Evolutionary conservation across 192 early-diverging fungal genomes (phyloP).

Genomic region (Rhizophagus clarus): DNA sequence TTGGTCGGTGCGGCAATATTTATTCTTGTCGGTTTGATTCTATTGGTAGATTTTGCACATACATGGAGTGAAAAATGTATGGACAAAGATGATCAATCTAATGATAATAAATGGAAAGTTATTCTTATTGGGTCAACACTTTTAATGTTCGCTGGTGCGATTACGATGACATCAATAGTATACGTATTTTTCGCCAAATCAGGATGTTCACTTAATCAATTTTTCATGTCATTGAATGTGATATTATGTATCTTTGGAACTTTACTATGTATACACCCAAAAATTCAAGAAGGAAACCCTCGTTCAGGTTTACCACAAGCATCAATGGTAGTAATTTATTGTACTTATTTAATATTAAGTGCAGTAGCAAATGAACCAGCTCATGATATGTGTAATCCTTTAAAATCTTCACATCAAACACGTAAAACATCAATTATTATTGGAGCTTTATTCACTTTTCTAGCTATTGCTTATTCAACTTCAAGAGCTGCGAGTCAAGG

Average conservation of each 20-base stretch:
- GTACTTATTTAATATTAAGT: constrained; percentile 86
- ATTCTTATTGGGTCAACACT: constrained; percentile 79
- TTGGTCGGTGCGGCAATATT: constrained; percentile 88
- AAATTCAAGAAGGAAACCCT: constrained; percentile 87
- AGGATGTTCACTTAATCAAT: constrained; percentile 88
- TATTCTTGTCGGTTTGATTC: constrained; percentile 89
- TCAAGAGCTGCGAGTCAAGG: constrained; percentile 85
- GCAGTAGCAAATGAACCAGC: constrained; percentile 80
- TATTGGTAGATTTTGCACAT: constrained; percentile 96
- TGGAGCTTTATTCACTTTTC: constrained; percentile 91
- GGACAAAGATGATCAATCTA: constrained; percentile 78
- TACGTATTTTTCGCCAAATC: constrained; percentile 81
- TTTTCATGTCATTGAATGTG: constrained; percentile 90
- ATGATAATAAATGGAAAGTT: constrained; percentile 77
- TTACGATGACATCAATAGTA: constrained; percentile 77
- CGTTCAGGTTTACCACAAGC: constrained; percentile 92
- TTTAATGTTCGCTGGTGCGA: constrained; percentile 64
- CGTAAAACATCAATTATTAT: constrained; percentile 81
- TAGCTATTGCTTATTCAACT: constrained; percentile 92
- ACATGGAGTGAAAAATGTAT: constrained; percentile 85
- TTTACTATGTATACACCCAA: constrained; percentile 70
- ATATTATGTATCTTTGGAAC: constrained; percentile 73
- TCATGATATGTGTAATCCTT: constrained; percentile 77
- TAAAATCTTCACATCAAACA: constrained; percentile 69
- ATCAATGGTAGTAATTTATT: constrained; percentile 91